Base-by-base conservation (phyloP, 1,284 basidiomycete genomes). In the Cryptococcus jaspeensis region DNA sequence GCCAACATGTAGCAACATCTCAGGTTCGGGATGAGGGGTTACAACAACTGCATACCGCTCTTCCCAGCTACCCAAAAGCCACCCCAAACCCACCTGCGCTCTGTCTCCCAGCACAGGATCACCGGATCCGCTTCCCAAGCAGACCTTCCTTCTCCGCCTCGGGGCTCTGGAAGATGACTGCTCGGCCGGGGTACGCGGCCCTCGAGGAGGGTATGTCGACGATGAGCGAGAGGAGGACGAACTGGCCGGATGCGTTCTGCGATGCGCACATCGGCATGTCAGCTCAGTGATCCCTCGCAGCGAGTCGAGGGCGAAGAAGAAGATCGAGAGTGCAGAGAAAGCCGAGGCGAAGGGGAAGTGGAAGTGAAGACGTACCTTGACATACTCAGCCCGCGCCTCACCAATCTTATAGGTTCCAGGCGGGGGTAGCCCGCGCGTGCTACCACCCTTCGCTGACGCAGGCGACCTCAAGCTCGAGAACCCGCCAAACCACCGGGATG, bases 351-450 rank as follows among this genome's bases (percentile, higher is more conserved):
- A 11, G 32, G 37, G 3, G 32, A 6, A 5, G 35, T 4, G 42
- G 40, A 42, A 13, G 28, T 4, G 6, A 13, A 16, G 18, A 60
- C 70, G 54, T 42, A 75, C 73, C 59, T 78, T 78, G 60, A 77
- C 72, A 50, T 77, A 78, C 56, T 78, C 76, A 6, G 72, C 76
- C 16, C 69, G 60, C 12, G 71, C 74, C 61, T 78, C 76, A 12
- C 74, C 76, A 22, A 72, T 59, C 52, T 66, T 78, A 58, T 75
- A 78, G 15, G 76, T 78, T 16, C 76, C 76, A 0, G 76, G 66
- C 2, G 75, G 74, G 0, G 72, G 71, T 22, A 64, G 53, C 44
- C 59, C 64, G 48, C 62, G 61, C 22, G 51, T 52, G 20, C 12
- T 35, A 5, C 25, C 18, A 8, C 15, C 16, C 18, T 28, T 11